Evolutionary conservation across 192 early-diverging fungal species (phyloP), one percentile per base, ranked within the genome.

Genomic region (Podochytrium sp.): DNA sequence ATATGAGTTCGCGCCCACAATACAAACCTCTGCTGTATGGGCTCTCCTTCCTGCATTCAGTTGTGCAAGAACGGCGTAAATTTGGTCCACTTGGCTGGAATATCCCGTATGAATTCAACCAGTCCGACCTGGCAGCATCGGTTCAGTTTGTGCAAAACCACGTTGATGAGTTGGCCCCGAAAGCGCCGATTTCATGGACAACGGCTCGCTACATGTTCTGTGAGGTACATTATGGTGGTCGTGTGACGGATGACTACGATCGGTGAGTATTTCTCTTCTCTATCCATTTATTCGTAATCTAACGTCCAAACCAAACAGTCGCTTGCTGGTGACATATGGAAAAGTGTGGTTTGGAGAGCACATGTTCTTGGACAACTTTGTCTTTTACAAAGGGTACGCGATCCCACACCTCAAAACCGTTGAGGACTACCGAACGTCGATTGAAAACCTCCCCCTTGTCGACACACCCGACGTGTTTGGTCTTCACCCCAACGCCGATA

Each of bases 91-190:
- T 90, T 33, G 88, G 88, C 23, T 88, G 88, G 88, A 90, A 90
- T 65, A 90, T 90, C 80, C 88, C 87, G 42, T 90, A 90, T 72
- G 88, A 90, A 78, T 90, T 90, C 78, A 90, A 90, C 67, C 88
- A 90, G 79, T 80, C 80, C 59, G 88, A 90, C 81, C 71, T 90
- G 30, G 86, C 88, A 0, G 88, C 88, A 16, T 79, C 76, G 73
- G 85, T 90, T 38, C 88, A 89, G 65, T 90, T 90, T 74, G 88
- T 90, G 10, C 88, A 90, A 75, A 90, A 89, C 41, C 88, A 90
- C 65, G 87, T 90, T 18, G 88, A 90, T 79, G 88, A 90, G 70
- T 71, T 90, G 40, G 83, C 87, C 10, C 88, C 88, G 34, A 89
- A 87, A 57, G 87, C 85, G 25, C 55, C 55, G 6, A 89, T 90